Conservation (phyloP, 257 asterid species). For the Nicotiana benthamiana region DNA sequence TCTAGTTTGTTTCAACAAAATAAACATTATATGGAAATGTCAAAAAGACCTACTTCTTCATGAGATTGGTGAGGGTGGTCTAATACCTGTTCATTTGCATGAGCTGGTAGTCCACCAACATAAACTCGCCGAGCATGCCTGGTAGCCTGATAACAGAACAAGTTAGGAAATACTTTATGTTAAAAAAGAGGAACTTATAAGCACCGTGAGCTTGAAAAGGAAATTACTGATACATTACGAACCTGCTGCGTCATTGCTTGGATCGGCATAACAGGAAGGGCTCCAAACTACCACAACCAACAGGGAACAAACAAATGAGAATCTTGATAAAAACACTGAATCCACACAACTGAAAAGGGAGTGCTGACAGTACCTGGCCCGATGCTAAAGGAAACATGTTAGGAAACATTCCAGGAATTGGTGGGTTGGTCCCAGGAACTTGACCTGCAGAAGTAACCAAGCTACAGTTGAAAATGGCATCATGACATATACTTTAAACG, state of each 20-base stretch:
- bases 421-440: conserved; percentile 52
- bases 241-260: conserved; percentile 99
- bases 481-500: background rate
- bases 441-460: conserved; percentile 60
- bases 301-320: conserved; percentile 8
- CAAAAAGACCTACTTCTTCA: background rate
- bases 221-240: background rate
- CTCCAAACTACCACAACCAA: conserved; percentile 48
- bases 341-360: background rate
- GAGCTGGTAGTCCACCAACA: conserved; percentile 94
- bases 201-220: background rate
- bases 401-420: conserved; percentile 76
- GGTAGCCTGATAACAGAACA: conserved; percentile 61
- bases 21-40: background rate
- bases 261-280: conserved; percentile 72
- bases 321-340: background rate
- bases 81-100: conserved; percentile 92
- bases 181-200: background rate
- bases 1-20: background rate
- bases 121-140: conserved; percentile 94
- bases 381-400: conserved; percentile 65
- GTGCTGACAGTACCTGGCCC: conserved; percentile 51
- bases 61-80: background rate
- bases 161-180: background rate
- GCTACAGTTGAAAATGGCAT: conserved; percentile 19